Evolutionary conservation across 2,329 filamentous ascomycete genomes (phyloP).

Genomic region (Penicillium sp.): DNA sequence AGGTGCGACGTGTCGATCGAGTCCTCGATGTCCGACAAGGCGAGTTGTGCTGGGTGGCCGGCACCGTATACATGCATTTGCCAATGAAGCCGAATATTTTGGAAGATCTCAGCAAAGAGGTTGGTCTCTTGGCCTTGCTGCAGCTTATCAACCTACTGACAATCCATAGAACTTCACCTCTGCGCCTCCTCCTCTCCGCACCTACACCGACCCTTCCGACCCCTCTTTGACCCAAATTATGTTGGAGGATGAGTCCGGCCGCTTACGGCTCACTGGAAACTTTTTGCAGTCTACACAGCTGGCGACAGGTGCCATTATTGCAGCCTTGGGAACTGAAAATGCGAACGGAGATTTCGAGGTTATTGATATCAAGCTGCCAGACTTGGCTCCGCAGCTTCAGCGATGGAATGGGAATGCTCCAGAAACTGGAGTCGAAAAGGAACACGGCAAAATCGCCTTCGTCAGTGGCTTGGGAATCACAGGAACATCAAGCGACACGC

Average conservation of each 20-base stretch:
- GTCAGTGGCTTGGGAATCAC: conserved; percentile 86
- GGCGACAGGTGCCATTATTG: conserved; percentile 89
- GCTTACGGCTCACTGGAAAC: conserved; percentile 73
- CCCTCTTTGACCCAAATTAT: conserved; percentile 62
- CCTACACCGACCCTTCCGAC: conserved; percentile 62
- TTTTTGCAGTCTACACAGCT: conserved; percentile 66
- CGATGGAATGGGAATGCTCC: conserved; percentile 60
- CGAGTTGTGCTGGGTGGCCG: conserved; percentile 89
- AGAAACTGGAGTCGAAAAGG: conserved; percentile 49
- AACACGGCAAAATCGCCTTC: conserved; percentile 68
- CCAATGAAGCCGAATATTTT: conserved; percentile 91
- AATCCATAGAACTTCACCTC: conserved; percentile 74
- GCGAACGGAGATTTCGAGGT: conserved; percentile 88
- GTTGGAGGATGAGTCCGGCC: conserved; percentile 93
- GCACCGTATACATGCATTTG: conserved; percentile 98
- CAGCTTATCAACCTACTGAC: conserved; percentile 11
- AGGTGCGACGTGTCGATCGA: conserved; percentile 72
- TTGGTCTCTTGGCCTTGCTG: conserved; percentile 40
- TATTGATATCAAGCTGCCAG: conserved; percentile 82
- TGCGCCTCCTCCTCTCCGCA: conserved; percentile 71
- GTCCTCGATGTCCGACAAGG: conserved; percentile 95
- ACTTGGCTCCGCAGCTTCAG: conserved; percentile 75
- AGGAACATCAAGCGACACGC: conserved; percentile 68
- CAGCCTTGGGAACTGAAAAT: conserved; percentile 94
- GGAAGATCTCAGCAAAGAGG: conserved; percentile 91